A percentile compares a stretch with the other conserved stretches of the same genome.
These are phyloP conservation scores for Annona squamosa DNA, from an alignment of 164 flowering plant genomes.

Conservation along the genomic window DNA sequence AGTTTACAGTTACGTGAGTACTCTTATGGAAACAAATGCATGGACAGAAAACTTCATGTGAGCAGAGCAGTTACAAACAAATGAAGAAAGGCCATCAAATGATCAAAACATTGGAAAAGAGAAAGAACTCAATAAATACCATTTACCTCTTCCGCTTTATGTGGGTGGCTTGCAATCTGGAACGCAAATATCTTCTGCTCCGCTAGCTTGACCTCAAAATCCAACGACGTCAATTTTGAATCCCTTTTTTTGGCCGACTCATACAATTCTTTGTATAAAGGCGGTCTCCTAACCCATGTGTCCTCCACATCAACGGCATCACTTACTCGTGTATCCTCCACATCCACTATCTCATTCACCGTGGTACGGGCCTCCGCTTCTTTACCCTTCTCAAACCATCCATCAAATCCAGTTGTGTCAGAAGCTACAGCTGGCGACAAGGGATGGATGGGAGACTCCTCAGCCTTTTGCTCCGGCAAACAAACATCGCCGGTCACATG, in stretches of 20 bases:
- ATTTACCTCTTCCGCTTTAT: neutral
- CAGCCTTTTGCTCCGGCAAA: neutral
- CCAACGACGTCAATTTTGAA: constrained; percentile 3
- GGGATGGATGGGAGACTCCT: neutral
- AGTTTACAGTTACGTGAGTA: neutral
- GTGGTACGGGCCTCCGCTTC: neutral
- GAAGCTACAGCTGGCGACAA: neutral
- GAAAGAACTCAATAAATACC: neutral
- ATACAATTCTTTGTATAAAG: constrained; percentile 6
- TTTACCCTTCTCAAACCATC: neutral
- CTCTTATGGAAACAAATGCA: neutral
- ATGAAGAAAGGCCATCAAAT: neutral
- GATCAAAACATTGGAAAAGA: neutral
- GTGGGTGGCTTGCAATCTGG: neutral
- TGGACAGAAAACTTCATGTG: neutral
- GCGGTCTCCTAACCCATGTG: neutral
- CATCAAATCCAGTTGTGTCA: neutral
- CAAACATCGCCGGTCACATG: neutral
- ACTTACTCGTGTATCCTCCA: neutral
- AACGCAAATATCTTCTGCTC: neutral
- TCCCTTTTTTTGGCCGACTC: neutral
- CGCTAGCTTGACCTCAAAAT: neutral
- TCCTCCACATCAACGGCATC: neutral
- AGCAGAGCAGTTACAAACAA: neutral
- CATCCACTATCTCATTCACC: neutral